Conservation (phyloP, 2,329 filamentous ascomycete species). For the Tolypocladium inflatum region DNA sequence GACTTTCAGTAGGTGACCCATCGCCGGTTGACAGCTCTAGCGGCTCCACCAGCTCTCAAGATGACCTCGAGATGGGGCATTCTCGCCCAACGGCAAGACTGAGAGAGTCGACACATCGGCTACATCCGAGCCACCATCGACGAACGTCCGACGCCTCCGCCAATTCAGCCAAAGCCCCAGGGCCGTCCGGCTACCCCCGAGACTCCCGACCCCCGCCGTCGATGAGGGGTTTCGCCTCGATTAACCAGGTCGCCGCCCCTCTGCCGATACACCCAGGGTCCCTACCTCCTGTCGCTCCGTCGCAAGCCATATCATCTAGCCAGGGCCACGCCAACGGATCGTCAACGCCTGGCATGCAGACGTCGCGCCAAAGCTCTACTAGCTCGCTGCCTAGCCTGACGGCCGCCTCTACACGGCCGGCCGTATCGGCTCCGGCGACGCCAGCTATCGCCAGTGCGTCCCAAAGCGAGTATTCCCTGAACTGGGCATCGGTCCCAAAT, state of each 20-base stretch:
- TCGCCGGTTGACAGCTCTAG: conserved; percentile 21
- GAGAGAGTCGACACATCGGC: conserved; percentile 8
- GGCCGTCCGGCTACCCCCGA: conserved; percentile 6
- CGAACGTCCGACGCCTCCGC: conserved; percentile 20
- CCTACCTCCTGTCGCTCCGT: not conserved
- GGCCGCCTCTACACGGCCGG: conserved; percentile 3
- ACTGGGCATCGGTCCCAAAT: conserved; percentile 3
- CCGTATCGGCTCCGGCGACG: conserved; percentile 7
- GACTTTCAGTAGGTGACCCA: conserved; percentile 1
- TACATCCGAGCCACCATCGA: conserved; percentile 18
- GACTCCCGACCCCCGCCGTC: conserved; percentile 19
- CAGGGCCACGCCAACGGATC: not conserved
- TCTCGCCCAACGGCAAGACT: conserved; percentile 5
- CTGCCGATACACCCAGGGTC: not conserved
- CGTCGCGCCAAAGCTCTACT: conserved; percentile 11
- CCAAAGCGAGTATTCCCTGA: conserved; percentile 4
- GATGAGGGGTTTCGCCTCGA: conserved; percentile 18
- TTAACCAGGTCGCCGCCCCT: conserved; percentile 6
- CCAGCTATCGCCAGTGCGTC: conserved; percentile 2
- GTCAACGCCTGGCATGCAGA: conserved; percentile 1
- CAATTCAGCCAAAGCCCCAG: conserved; percentile 6
- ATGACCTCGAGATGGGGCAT: conserved; percentile 29
- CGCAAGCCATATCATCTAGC: not conserved
- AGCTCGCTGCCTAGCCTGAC: conserved; percentile 11
- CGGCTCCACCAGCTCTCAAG: conserved; percentile 28